Percentiles rank a stretch among this genome's conserved stretches.
Evolutionary conservation across 169 alveolate species (phyloP).

Genomic region (Perkinsus olseni): DNA sequence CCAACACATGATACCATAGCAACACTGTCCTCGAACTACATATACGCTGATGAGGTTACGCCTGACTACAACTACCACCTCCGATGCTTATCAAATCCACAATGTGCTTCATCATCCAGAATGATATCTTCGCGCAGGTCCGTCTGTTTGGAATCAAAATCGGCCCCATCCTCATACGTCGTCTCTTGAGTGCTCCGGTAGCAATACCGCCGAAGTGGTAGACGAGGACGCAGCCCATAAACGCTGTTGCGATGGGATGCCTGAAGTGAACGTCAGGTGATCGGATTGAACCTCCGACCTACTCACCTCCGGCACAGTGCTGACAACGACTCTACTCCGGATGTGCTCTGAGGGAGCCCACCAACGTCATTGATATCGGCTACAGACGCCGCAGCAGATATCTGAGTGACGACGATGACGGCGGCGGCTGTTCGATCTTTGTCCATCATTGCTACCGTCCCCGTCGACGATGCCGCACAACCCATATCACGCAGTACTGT

Average conservation of each 20-base stretch:
- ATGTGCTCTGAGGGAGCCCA: neutral
- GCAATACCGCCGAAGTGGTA: neutral
- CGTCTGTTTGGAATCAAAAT: too few relatives aligned
- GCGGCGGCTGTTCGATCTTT: neutral
- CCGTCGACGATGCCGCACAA: neutral
- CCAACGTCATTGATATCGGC: neutral
- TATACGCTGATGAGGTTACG: too few relatives aligned
- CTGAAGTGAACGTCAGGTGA: neutral
- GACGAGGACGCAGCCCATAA: neutral
- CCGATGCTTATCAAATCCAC: too few relatives aligned
- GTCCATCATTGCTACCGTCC: neutral
- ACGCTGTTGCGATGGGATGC: neutral
- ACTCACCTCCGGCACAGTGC: neutral
- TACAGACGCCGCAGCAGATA: neutral
- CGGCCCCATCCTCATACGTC: too few relatives aligned
- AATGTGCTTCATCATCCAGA: too few relatives aligned
- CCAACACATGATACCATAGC: too few relatives aligned
- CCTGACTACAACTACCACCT: too few relatives aligned
- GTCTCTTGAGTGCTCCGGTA: neutral
- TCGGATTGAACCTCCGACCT: neutral
- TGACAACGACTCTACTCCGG: neutral
- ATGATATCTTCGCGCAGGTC: too few relatives aligned
- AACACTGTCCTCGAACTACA: too few relatives aligned
- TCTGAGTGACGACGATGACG: neutral
- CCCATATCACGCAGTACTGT: neutral